Base-by-base conservation (phyloP, 768 basidiomycete species). In the Brasilioporus rufonigricans region DNA sequence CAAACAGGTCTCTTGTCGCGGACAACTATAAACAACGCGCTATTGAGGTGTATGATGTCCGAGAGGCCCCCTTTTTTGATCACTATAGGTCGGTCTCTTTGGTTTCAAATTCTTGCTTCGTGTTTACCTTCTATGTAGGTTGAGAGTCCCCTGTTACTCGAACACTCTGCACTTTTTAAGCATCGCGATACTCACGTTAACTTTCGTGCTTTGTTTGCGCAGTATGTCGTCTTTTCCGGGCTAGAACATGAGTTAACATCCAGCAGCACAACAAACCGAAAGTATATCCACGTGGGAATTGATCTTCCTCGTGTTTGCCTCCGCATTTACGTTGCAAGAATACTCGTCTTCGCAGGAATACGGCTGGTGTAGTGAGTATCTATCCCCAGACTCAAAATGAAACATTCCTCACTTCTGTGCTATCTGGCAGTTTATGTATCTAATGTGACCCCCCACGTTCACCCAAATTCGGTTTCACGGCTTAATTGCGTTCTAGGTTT, bases 271-370 rank as follows among this genome's bases (percentile, higher is more conserved):
- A 55, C 76, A 89, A 60, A 66, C 76, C 21, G 63, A 77, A 0
- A 62, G 69, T 11, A 57, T 87, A 46, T 83, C 82, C 26, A 60
- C 70, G 8, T 87, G 85, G 76, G 94, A 97, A 65, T 65, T 76
- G 19, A 71, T 84, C 11, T 95, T 95, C 65, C 79, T 92, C 46
- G 61, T 93, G 13, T 86, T 92, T 60, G 86, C 85, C 0, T 71
- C 77, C 5, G 92, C 92, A 1, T 93, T 96, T 61, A 74, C 86
- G 5, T 69, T 97, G 36, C 89, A 90, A 56, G 93, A 96, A 70
- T 94, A 95, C 67, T 92, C 93, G 0, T 83, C 91, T 5, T 82
- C 87, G 1, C 90, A 83, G 47, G 91, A 94, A 68, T 85, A 94
- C 63, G 92, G 93, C 24, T 93, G 89, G 90, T 80, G 81, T 43